phyloP scores from a whole-genome alignment of 176 grass and related monocot genomes.

The Carex pumila region DNA sequence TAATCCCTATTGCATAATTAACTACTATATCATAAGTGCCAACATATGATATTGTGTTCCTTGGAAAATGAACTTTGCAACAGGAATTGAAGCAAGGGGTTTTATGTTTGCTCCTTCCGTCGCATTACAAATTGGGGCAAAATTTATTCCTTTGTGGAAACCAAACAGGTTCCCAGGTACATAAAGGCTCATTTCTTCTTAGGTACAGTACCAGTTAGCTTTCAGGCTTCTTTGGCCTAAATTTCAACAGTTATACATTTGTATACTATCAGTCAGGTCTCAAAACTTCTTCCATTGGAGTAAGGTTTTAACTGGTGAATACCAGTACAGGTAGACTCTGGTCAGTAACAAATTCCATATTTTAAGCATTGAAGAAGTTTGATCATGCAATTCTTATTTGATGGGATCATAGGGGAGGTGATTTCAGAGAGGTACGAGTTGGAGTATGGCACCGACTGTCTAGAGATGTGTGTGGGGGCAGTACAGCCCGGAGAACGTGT shows the following conservation, averaged over 20 bases:
- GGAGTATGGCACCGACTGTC: conserved; percentile 30
- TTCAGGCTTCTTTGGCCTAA: background rate
- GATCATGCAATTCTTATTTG: background rate
- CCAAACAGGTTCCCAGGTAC: conserved; percentile 30
- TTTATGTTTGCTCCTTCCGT: conserved; percentile 29
- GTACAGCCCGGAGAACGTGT: conserved; percentile 24
- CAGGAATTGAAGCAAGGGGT: conserved; percentile 33
- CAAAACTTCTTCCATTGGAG: background rate
- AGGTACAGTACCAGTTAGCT: background rate
- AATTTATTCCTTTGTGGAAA: conserved; percentile 30
- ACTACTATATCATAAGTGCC: background rate
- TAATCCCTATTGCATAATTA: background rate
- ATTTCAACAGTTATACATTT: background rate
- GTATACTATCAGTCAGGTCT: too few relatives aligned
- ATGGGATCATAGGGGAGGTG: conserved; percentile 19
- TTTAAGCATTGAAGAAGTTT: background rate
- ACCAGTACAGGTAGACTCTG: background rate
- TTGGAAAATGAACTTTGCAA: background rate
- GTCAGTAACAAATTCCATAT: background rate
- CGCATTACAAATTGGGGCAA: conserved; percentile 27
- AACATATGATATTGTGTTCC: background rate
- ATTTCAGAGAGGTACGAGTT: conserved; percentile 25
- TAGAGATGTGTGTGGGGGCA: conserved; percentile 22
- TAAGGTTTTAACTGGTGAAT: background rate
- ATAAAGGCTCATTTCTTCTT: background rate